Evolutionary conservation across 73 alveolate genomes (phyloP).

Genomic region (Paramecium biaurelia): DNA sequence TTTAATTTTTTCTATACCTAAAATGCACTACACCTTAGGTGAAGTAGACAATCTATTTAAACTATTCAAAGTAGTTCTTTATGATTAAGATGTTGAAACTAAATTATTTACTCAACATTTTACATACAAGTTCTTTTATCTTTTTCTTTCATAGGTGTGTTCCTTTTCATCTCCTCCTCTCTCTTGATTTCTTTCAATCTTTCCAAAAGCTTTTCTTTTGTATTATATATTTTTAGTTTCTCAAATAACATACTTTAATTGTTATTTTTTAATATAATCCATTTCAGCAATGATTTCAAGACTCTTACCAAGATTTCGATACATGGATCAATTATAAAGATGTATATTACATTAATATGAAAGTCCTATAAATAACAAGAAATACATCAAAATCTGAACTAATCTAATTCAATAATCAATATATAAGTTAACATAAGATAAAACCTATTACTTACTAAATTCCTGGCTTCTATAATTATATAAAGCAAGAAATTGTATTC

Average conservation of each 20-base stretch:
- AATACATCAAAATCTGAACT: background rate
- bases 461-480: slow-evolving; percentile 11
- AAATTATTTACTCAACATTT: background rate
- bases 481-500: background rate
- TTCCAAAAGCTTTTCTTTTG: background rate
- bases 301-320: background rate
- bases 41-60: background rate
- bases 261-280: background rate
- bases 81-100: background rate
- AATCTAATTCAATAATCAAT: background rate
- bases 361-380: background rate
- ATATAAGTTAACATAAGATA: background rate
- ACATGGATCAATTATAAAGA: background rate
- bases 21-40: background rate
- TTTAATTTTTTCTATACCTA: background rate
- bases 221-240: slow-evolving; percentile 5
- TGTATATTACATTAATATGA: background rate
- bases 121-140: background rate
- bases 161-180: background rate
- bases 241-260: background rate
- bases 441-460: background rate
- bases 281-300: background rate
- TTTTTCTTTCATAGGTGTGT: background rate
- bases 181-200: background rate
- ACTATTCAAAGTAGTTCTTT: background rate